Evolutionary conservation across 1,284 basidiomycete species (phyloP).

Genomic region (Cryptococcus maquisensis): DNA sequence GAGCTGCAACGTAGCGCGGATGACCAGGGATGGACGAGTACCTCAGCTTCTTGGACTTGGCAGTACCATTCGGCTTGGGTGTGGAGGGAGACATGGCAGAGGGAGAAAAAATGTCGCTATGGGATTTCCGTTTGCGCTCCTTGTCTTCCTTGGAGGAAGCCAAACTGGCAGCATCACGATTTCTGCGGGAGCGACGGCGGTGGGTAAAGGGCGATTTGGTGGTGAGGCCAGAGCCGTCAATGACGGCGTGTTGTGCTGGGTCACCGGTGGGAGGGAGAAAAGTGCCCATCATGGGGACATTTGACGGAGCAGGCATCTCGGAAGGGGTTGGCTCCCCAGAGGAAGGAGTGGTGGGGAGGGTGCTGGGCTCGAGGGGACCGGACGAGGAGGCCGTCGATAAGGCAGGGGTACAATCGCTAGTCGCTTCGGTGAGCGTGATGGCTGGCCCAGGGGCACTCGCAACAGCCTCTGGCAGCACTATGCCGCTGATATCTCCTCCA

Average conservation of each 20-base stretch:
- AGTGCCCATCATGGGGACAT: slow-evolving; percentile 36
- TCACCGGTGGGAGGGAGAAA: slow-evolving; percentile 37
- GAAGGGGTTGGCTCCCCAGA: slow-evolving; percentile 1
- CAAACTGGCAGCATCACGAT: slow-evolving; percentile 22
- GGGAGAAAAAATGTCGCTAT: slow-evolving; percentile 28
- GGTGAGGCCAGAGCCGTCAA: slow-evolving; percentile 38
- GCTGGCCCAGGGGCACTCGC: slow-evolving; percentile 10
- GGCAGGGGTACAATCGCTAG: slow-evolving; percentile 16
- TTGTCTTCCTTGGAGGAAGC: slow-evolving; percentile 18
- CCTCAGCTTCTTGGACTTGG: slow-evolving; percentile 27
- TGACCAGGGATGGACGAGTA: slow-evolving; percentile 48
- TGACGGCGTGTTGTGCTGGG: slow-evolving; percentile 41
- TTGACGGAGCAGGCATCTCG: slow-evolving; percentile 2
- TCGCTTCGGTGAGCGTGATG: slow-evolving; percentile 24
- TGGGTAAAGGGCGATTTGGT: slow-evolving; percentile 47
- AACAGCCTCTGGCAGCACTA: slow-evolving; percentile 5
- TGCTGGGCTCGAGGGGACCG: slow-evolving; percentile 4
- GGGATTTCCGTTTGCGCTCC: slow-evolving; percentile 26
- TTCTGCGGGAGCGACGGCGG: slow-evolving; percentile 23
- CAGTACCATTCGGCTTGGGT: background rate
- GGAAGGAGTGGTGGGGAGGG: slow-evolving; percentile 2
- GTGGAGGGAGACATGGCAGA: background rate
- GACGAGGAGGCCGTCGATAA: slow-evolving; percentile 21
- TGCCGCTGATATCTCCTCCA: slow-evolving; percentile 4
- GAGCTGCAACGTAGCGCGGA: slow-evolving; percentile 39